Evolutionary conservation across 306 rosid species (phyloP).

Genomic region (Comarum palustre): DNA sequence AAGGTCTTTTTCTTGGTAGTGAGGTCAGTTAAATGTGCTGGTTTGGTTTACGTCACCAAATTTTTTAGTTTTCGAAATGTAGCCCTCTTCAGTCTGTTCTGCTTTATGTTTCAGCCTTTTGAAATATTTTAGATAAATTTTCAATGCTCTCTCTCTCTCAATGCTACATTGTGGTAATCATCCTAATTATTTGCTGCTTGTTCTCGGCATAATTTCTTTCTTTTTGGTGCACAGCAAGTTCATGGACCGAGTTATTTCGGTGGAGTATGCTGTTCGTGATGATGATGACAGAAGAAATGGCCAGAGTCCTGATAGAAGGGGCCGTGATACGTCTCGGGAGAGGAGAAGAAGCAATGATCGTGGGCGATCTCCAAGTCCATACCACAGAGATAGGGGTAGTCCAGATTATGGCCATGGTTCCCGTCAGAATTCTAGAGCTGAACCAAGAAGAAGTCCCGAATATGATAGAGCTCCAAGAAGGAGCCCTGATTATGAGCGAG

Average conservation of each 20-base stretch:
- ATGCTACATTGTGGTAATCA: background rate
- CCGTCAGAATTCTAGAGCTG: slow-evolving; percentile 55
- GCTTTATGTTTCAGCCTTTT: background rate
- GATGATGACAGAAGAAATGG: slow-evolving; percentile 70
- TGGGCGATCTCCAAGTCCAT: slow-evolving; percentile 73
- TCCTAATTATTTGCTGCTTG: background rate
- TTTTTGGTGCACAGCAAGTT: slow-evolving; percentile 61
- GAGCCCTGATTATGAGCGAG: slow-evolving; percentile 42
- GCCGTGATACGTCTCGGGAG: slow-evolving; percentile 59
- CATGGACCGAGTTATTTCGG: slow-evolving; percentile 75
- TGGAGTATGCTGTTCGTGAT: slow-evolving; percentile 79
- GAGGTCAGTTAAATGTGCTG: background rate
- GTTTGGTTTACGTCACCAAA: background rate
- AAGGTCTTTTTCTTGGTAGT: background rate
- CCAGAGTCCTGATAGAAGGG: slow-evolving; percentile 76
- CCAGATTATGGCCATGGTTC: slow-evolving; percentile 78
- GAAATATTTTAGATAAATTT: background rate
- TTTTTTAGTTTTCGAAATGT: background rate
- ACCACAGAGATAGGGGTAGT: slow-evolving; percentile 70
- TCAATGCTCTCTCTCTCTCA: background rate
- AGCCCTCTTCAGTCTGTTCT: background rate
- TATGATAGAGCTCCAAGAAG: slow-evolving; percentile 59
- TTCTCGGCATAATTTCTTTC: slow-evolving; percentile 7
- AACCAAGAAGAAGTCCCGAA: slow-evolving; percentile 61
- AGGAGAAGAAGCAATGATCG: slow-evolving; percentile 60